A percentile compares a stretch with the other conserved stretches of the same genome.
phyloP scores from a whole-genome alignment of 306 rosid species.

The Myrica gale region DNA sequence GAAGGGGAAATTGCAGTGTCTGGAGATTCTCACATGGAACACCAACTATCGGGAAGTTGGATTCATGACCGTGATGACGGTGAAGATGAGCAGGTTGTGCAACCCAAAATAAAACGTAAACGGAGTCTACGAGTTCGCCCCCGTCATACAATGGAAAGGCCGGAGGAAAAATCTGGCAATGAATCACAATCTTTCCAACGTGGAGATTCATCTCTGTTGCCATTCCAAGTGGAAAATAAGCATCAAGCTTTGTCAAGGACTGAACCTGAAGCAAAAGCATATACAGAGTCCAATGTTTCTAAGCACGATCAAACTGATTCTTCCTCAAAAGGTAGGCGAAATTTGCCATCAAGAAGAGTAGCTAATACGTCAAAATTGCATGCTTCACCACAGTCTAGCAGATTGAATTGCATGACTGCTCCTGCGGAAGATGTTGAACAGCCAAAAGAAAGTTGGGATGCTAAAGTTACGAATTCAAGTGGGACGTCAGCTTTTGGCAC shows the following conservation, averaged over 20 bases:
- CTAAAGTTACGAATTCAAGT: slow-evolving; percentile 53
- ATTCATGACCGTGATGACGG: slow-evolving; percentile 91
- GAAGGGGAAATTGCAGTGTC: slow-evolving; percentile 96
- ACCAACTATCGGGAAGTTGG: slow-evolving; percentile 91
- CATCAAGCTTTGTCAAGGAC: slow-evolving; percentile 43
- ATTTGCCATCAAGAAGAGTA: slow-evolving; percentile 60
- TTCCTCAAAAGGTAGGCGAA: slow-evolving; percentile 56
- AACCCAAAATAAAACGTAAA: slow-evolving; percentile 85
- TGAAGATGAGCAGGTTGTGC: slow-evolving; percentile 93
- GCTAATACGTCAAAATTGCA: slow-evolving; percentile 61
- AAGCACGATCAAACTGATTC: slow-evolving; percentile 70
- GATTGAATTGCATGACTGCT: slow-evolving; percentile 52
- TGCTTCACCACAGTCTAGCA: slow-evolving; percentile 69
- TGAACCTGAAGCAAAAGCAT: slow-evolving; percentile 56
- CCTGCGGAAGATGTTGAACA: slow-evolving; percentile 66
- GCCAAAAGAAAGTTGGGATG: slow-evolving; percentile 64
- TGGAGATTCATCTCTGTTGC: slow-evolving; percentile 64
- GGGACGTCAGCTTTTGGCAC: slow-evolving; percentile 53
- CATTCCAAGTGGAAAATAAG: slow-evolving; percentile 57
- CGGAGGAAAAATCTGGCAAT: slow-evolving; percentile 65
- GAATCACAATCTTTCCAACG: slow-evolving; percentile 60
- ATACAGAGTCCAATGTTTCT: slow-evolving; percentile 48
- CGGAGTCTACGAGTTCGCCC: slow-evolving; percentile 90
- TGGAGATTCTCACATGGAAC: slow-evolving; percentile 89
- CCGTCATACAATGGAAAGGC: slow-evolving; percentile 68